Conservation (phyloP, 1,284 basidiomycete genomes). For the Austropuccinia psidii region DNA sequence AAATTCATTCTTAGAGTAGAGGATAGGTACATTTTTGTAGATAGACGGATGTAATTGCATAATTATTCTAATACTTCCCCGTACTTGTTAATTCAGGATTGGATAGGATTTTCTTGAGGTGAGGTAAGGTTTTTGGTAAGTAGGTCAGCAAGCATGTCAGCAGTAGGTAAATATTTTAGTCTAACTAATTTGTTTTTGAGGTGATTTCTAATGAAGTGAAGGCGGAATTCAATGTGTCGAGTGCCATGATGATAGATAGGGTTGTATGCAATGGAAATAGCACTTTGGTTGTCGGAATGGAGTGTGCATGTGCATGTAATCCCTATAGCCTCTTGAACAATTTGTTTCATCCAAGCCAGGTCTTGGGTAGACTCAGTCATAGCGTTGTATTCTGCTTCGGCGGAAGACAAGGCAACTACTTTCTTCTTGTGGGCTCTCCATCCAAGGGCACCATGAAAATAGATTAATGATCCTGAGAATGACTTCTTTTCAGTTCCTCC, state of each 20-base stretch:
- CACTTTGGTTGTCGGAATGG: not conserved
- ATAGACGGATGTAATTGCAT: no score
- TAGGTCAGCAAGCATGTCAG: not conserved
- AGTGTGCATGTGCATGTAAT: not conserved
- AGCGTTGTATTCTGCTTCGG: not conserved
- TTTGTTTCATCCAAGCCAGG: not conserved
- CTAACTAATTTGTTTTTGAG: not conserved
- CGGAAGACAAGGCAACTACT: not conserved
- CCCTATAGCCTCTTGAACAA: not conserved
- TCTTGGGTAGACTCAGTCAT: not conserved
- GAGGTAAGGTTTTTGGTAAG: conserved; percentile 20
- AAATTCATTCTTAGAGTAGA: no score
- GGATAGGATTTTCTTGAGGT: no score
- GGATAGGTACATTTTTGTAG: no score
- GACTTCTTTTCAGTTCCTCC: not conserved
- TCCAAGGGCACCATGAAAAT: not conserved
- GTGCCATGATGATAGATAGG: not conserved
- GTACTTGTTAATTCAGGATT: no score
- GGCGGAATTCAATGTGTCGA: not conserved
- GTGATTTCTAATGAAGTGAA: not conserved
- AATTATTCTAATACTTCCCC: no score
- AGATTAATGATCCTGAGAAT: not conserved
- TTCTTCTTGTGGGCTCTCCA: not conserved
- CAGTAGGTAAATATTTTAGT: not conserved
- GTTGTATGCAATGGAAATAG: not conserved